Conservation (phyloP, 2,329 filamentous ascomycete species). For the Orbilia oligospora region DNA sequence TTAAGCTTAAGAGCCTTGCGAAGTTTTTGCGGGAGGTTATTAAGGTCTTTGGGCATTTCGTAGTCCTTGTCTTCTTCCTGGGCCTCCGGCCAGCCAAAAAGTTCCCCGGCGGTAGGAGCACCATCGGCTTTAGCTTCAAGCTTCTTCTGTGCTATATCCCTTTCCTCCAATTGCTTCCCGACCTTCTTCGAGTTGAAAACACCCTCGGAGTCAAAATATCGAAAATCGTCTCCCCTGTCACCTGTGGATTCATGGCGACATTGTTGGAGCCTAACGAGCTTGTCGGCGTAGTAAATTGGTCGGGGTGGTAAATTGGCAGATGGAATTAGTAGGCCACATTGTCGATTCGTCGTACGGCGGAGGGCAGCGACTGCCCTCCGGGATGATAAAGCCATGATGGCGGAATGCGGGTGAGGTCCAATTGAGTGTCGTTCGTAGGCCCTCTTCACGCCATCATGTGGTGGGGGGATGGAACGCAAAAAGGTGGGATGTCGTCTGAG, state of each 20-base stretch:
- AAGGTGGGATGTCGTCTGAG: slow-evolving; percentile 39
- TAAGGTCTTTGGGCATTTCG: slow-evolving; percentile 22
- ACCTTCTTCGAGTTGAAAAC: not conserved
- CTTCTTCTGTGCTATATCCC: slow-evolving; percentile 8
- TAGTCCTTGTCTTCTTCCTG: slow-evolving; percentile 38
- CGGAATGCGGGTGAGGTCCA: slow-evolving; percentile 32
- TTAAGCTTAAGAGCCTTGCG: slow-evolving; percentile 44
- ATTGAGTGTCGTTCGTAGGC: slow-evolving; percentile 35
- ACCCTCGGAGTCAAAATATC: not conserved
- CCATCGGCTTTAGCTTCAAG: slow-evolving; percentile 1
- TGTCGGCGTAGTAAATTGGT: slow-evolving; percentile 43
- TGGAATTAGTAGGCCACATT: slow-evolving; percentile 53
- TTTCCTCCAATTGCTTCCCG: slow-evolving; percentile 4
- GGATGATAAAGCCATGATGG: slow-evolving; percentile 50
- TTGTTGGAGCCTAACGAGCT: slow-evolving; percentile 29
- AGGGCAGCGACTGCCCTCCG: slow-evolving; percentile 48
- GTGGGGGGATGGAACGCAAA: not conserved
- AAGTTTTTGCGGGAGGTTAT: slow-evolving; percentile 30
- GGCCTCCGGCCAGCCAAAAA: slow-evolving; percentile 45
- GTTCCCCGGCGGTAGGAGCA: slow-evolving; percentile 39
- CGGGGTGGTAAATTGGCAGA: slow-evolving; percentile 51
- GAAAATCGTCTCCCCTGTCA: not conserved
- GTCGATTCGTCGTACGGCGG: slow-evolving; percentile 52
- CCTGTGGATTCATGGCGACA: slow-evolving; percentile 8
- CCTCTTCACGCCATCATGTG: slow-evolving; percentile 38